Conservation (phyloP, 805 yeast genomes). For the Blastobotrys terrestris region DNA sequence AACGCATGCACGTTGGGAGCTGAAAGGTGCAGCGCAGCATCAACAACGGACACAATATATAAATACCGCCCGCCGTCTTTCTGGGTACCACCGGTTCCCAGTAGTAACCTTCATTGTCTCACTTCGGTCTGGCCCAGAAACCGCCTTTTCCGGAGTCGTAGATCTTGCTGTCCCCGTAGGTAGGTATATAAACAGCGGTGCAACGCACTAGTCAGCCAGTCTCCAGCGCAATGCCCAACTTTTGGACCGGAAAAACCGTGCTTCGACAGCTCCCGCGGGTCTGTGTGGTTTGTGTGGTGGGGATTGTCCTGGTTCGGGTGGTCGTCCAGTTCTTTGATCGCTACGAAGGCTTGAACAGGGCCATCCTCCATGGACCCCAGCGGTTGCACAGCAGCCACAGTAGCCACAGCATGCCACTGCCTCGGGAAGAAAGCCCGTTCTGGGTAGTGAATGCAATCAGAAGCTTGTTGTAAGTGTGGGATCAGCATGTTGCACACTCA, state of each 20-base stretch:
- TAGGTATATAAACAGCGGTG: no score
- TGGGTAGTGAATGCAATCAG: neutral
- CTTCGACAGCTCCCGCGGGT: neutral
- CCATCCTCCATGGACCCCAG: neutral
- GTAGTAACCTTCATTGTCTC: neutral
- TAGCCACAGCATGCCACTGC: neutral
- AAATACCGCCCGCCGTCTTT: neutral
- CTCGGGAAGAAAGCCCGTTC: neutral
- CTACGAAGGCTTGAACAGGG: neutral
- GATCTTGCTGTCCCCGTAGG: neutral
- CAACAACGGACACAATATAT: neutral
- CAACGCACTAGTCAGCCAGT: no score
- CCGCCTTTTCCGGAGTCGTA: no score
- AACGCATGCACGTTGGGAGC: neutral
- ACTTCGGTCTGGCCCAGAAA: neutral
- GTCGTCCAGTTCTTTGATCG: constrained; percentile 3
- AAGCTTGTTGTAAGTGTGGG: neutral
- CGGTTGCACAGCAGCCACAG: neutral
- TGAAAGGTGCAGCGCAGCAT: neutral
- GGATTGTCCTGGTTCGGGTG: neutral
- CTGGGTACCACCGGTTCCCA: no score
- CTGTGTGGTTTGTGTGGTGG: neutral
- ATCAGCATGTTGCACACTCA: no score
- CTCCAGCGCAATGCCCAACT: neutral
- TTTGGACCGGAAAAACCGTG: neutral